Base-by-base conservation (phyloP, 208 protist species). In the Borovskyia barvae region DNA sequence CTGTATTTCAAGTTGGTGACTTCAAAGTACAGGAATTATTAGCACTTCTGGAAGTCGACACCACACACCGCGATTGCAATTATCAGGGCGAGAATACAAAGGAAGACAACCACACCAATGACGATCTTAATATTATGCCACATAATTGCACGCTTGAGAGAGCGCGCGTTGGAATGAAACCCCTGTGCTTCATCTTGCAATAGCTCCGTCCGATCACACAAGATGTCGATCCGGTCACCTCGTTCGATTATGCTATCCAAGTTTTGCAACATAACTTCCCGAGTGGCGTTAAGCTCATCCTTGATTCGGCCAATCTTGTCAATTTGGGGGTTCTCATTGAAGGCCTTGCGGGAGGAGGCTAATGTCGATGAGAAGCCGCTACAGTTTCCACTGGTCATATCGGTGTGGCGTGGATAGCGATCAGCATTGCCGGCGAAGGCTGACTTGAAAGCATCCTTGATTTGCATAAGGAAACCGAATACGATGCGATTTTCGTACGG, bases 221-320 rank as follows among this genome's bases (percentile, higher is more conserved):
- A 52, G 14, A 45, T 80, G 53, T 94, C 85, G 43, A 96, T 90
- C n/a, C 79, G 54, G 55, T 94, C 85, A 4, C 87, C 87, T 20
- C 91, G 72, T 22, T 87, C 81, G 28, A 94, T 66, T 17, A 96
- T 72, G 33, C 59, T 87, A 51, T 96, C 86, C 14, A 93, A 60
- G 55, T 93, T 96, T 17, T 88, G 72, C 19, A 92, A 50, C 78
- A 96, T 94, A 26, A 92, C 74, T 24, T 92, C 73, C 40, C 82
- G 89, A 22, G 85, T 84, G 14, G 66, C 79, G 49, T 89, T 79
- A 20, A 96, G 29, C 29, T 93, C 74, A 9, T 76, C 77, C 59
- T 87, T 82, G 55, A 93, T 84, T 41, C 77, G 66, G 9, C 60
- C 63, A 37, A 92, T 72, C 65, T 87, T 91, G 48, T 93, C 79